Percentiles rank a stretch among this genome's conserved stretches.
phyloP scores from a whole-genome alignment of 306 rosid genomes.

The Vachellia pachyceras region DNA sequence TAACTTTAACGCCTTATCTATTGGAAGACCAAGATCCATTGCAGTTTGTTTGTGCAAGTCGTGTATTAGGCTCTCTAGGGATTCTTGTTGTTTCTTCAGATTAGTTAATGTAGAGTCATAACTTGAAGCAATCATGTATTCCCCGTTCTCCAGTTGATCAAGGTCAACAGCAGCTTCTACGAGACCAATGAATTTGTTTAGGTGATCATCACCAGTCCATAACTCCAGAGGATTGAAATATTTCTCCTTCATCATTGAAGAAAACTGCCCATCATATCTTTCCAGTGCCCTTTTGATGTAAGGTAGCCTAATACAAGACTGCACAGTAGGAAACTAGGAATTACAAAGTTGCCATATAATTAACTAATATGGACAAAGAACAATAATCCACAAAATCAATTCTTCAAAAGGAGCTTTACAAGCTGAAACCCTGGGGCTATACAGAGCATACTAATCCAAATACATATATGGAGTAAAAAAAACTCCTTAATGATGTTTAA shows the following conservation, averaged over 20 bases:
- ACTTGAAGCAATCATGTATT: constrained; percentile 88
- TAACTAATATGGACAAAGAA: constrained; percentile 29
- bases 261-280: constrained; percentile 75
- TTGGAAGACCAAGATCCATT: constrained; percentile 79
- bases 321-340: constrained; percentile 44
- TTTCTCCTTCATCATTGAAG: constrained; percentile 66
- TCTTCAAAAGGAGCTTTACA: constrained; percentile 8
- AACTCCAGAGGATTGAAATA: constrained; percentile 67
- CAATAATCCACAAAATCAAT: constrained; percentile 7
- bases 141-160: constrained; percentile 92
- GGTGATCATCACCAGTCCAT: constrained; percentile 79
- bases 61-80: constrained; percentile 73
- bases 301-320: constrained; percentile 90
- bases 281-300: constrained; percentile 75
- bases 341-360: constrained; percentile 36
- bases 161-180: constrained; percentile 93
- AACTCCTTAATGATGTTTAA: neutral
- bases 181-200: constrained; percentile 77
- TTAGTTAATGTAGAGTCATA: constrained; percentile 74
- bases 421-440: constrained; percentile 10
- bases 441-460: constrained; percentile 11
- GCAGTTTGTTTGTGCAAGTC: constrained; percentile 78
- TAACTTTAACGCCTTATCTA: constrained; percentile 86
- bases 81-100: constrained; percentile 73
- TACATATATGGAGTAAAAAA: neutral